Evolutionary conservation across 345 rosid species (phyloP), one percentile per base, ranked within the genome.

Genomic region (Acer negundo): DNA sequence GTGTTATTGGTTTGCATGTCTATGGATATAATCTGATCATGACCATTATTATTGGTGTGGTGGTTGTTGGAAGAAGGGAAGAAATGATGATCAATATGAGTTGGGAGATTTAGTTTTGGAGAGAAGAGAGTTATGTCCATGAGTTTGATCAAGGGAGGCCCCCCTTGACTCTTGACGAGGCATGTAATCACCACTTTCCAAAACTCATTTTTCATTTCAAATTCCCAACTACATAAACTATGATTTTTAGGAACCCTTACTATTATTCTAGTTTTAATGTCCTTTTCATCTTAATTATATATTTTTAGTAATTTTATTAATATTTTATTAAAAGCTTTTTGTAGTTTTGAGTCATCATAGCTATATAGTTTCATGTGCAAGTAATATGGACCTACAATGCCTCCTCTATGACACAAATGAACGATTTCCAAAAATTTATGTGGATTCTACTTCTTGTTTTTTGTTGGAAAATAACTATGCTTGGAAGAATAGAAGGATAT

Each of bases 1-100:
- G 11, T 80, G 40, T 35, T 84, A 76, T 55, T 78, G 82, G 63
- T 79, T 49, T 84, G 84, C 87, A 86, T 86, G 83, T 86, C 86
- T 73, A 76, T 23, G 9, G 77, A 23, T 78, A 75, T n/a, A 28
- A 7, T 42, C 46, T 42, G 46, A 42, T 7, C 10, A 42, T 69
- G 85, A 74, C 74, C 83, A 83, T 78, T 59, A 77, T 79, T 80
- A 49, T 68, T 31, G 84, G 23, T 67, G 77, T 35, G 38, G 38
- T 35, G 38, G 38, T 35, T 35, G 51, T 79, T 77, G 77, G 78
- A 73, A 61, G 71, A 69, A 61, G 68, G 70, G 70, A 77, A 74
- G 74, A 55, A 62, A 42, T 35, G 38, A 35, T 35, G 38, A 35
- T 35, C 38, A 42, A 42, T 7, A 8, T 65, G 74, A 24, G 47